Evolutionary conservation across 192 early-diverging fungal genomes (phyloP), one percentile per base, ranked within the genome.

Genomic region (Jimgerdemannia flammicorona): DNA sequence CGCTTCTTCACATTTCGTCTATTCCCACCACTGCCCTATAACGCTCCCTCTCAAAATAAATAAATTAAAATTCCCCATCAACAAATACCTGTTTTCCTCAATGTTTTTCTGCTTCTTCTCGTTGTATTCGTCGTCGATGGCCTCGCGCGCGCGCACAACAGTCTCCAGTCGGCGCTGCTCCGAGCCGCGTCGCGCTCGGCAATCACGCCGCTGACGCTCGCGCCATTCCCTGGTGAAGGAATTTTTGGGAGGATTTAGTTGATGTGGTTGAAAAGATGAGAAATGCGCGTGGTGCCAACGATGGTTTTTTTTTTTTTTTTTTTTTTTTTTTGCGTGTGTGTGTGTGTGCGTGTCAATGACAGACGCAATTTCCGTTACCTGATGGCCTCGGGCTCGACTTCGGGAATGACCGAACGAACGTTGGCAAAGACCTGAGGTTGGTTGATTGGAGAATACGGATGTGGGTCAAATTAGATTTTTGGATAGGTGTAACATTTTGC

Each of bases 91-190:
- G 83, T 93, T 93, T 73, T 89, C 83, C 73, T 86, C 82, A 42
- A 92, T 87, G 1, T 90, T 84, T 63, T 84, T 85, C 44, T 89
- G 86, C 73, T 89, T 90, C 81, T 87, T 91, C 76, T 90, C 88
- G 67, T 94, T 94, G 67, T 94, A 94, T 70, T 93, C 93, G 67
- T 90, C 91, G 75, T 94, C 93, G 75, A 94, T 89, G 19, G 86
- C 85, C 49, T 87, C 85, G 63, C 84, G 83, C 19, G 93, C 93
- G 71, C 85, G 81, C 11, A 83, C 72, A 4, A 93, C 82, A 3
- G 88, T 88, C 70, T 88, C 86, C 69, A 84, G 84, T 66, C 90
- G 88, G 67, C 84, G 88, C 0, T 70, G 71, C 59, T 84, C 78
- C 11, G 88, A 83, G 19, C 74, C 40, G 80, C 81, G 78, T 94